These are phyloP conservation scores for Tagetes erecta DNA, from an alignment of 129 eudicot species.

Conservation along the genomic window DNA sequence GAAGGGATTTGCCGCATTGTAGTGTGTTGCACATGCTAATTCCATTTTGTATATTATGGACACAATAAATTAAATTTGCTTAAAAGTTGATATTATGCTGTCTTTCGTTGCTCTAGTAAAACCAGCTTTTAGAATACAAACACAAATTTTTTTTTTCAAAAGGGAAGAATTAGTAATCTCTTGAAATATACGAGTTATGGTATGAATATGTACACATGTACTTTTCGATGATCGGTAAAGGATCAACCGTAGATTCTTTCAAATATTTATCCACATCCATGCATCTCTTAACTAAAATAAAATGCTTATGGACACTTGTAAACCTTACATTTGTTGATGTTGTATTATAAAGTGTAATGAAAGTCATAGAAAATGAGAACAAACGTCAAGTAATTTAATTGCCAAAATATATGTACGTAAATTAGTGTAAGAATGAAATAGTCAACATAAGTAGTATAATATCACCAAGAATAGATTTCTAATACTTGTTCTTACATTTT, in stretches of 20 bases:
- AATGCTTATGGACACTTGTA: background rate
- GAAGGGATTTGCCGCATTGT: background rate
- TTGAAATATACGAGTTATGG: background rate
- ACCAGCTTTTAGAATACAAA: background rate
- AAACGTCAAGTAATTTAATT: too few relatives aligned
- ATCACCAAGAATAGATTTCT: too few relatives aligned
- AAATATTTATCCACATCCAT: background rate
- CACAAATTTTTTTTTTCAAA: background rate
- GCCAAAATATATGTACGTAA: too few relatives aligned
- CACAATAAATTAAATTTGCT: background rate
- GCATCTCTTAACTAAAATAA: background rate
- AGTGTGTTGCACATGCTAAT: background rate
- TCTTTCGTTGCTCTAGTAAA: background rate
- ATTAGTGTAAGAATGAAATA: too few relatives aligned
- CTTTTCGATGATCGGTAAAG: background rate
- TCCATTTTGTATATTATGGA: background rate
- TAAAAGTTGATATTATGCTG: background rate
- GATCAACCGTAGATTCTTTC: background rate
- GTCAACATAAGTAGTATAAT: too few relatives aligned
- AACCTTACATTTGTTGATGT: too few relatives aligned
- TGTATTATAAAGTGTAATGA: too few relatives aligned
- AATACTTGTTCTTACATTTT: too few relatives aligned
- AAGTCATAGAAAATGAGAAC: too few relatives aligned
- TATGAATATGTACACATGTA: background rate
- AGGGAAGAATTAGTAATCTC: background rate